phyloP scores from a whole-genome alignment of 805 yeast genomes.

The Barnettozyma pratensis region DNA sequence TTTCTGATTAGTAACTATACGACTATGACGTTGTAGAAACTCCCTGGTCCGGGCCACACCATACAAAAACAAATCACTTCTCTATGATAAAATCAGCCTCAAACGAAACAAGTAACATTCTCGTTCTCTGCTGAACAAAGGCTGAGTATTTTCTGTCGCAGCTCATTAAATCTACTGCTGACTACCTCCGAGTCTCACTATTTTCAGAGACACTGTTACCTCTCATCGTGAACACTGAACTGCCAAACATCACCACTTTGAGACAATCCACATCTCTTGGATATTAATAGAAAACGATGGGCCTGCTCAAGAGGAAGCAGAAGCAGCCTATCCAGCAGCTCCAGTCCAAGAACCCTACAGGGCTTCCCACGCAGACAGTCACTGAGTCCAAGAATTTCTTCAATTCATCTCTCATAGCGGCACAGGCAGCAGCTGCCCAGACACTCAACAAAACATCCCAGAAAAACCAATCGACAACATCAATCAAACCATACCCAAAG shows the following conservation, averaged over 20 bases:
- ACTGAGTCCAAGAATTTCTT: not conserved
- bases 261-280: not conserved
- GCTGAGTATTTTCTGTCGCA: not conserved
- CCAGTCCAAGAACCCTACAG: constrained; percentile 20
- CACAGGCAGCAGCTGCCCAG: constrained; percentile 22
- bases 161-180: not conserved
- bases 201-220: too few relatives aligned
- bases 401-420: constrained; percentile 17
- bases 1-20: too few relatives aligned
- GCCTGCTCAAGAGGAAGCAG: constrained; percentile 18
- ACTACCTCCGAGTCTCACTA: too few relatives aligned
- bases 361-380: constrained; percentile 12
- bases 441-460: constrained; percentile 3
- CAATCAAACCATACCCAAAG: not conserved
- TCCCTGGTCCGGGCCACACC: not conserved
- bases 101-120: not conserved
- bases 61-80: not conserved
- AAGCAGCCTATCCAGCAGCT: constrained; percentile 14
- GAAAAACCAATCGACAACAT: not conserved
- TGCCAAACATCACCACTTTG: not conserved
- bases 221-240: too few relatives aligned
- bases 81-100: not conserved
- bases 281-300: constrained; percentile 12
- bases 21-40: too few relatives aligned
- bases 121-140: not conserved